Evolutionary conservation across 1,284 basidiomycete genomes (phyloP).

Genomic region (Ceratobasidium papillatum): DNA sequence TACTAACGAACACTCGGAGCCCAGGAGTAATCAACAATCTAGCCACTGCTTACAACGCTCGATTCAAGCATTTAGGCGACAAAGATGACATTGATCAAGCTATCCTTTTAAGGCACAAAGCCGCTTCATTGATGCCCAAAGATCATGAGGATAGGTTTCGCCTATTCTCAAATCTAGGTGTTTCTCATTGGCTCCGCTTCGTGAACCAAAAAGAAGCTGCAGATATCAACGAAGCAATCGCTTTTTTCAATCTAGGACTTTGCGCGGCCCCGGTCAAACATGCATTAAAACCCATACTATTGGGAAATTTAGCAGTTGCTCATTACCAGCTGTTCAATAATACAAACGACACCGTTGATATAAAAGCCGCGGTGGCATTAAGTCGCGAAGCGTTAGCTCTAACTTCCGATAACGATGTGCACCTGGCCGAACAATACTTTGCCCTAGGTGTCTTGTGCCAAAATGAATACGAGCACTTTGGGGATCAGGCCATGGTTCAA

Average conservation of each 20-base stretch:
- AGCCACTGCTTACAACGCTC: neutral
- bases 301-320: neutral
- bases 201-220: neutral
- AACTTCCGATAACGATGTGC: neutral
- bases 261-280: neutral
- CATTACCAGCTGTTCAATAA: neutral
- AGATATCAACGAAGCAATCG: neutral
- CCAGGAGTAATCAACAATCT: neutral
- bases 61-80: neutral
- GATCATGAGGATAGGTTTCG: neutral
- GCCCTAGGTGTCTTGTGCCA: neutral
- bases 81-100: neutral
- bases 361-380: neutral
- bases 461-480: neutral
- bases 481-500: neutral
- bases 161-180: neutral
- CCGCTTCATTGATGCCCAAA: neutral
- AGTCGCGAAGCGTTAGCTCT: neutral
- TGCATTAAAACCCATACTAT: neutral
- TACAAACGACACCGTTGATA: neutral
- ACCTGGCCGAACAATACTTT: too few relatives aligned
- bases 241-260: neutral
- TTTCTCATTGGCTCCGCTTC: neutral
- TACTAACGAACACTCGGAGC: neutral
- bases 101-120: neutral